Conservation (phyloP, 140 eudicot species). For the Erigeron philadelphicus region DNA sequence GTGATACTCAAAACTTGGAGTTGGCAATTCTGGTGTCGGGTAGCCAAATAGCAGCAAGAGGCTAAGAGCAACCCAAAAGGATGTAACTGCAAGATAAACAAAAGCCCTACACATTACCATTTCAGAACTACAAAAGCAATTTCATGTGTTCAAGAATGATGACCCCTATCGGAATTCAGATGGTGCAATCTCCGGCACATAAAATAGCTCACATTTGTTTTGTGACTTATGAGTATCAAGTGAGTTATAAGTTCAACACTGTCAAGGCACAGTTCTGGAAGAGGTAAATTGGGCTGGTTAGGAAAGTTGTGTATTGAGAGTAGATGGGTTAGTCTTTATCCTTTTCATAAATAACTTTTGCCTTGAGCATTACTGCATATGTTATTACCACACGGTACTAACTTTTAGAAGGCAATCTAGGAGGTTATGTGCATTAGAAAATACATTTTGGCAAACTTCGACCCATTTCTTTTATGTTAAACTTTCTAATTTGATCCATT, state of each 20-base stretch:
- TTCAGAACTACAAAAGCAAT: constrained; percentile 9
- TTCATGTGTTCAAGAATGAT: constrained; percentile 7
- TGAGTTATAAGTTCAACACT: not conserved
- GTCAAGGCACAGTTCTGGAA: not conserved
- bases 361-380: not conserved
- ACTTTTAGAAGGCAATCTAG: not conserved
- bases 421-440: not conserved
- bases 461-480: not conserved
- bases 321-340: not conserved
- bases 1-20: constrained; percentile 96
- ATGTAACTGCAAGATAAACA: constrained; percentile 60
- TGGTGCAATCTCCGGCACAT: not conserved
- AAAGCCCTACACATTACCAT: constrained; percentile 3
- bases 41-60: constrained; percentile 79
- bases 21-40: constrained; percentile 92
- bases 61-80: constrained; percentile 86
- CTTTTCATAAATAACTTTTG: not conserved
- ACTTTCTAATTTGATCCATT: not conserved
- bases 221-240: not conserved
- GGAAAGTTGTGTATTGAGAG: not conserved
- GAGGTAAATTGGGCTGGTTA: not conserved
- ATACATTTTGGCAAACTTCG: not conserved
- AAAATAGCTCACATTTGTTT: not conserved
- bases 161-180: not conserved
- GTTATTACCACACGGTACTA: not conserved